A percentile compares a stretch with the other conserved stretches of the same genome.
Conservation (phyloP, 495 filamentous ascomycete species). For the Penicillium robsamsonii region DNA sequence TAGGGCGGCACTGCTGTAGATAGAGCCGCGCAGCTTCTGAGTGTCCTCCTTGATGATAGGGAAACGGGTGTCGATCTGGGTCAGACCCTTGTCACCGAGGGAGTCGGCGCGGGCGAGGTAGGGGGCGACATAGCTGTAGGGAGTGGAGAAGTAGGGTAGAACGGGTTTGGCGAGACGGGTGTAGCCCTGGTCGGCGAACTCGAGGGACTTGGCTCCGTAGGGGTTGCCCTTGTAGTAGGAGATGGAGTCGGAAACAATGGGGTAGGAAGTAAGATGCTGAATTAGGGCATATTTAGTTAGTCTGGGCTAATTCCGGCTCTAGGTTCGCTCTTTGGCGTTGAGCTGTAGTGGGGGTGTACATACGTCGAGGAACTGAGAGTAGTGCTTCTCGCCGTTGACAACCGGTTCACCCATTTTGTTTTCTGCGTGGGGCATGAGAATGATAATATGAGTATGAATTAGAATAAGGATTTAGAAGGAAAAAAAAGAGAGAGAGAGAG, state of each 20-base stretch:
- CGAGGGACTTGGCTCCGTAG: slow-evolving; percentile 75
- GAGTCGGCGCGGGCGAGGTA: slow-evolving; percentile 80
- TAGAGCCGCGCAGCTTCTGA: slow-evolving; percentile 65
- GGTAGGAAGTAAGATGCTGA: slow-evolving; percentile 83
- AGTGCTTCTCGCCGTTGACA: slow-evolving; percentile 66
- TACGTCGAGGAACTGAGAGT: slow-evolving; percentile 68
- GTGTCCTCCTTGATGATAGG: slow-evolving; percentile 89
- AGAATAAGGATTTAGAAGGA: slow-evolving; percentile 6
- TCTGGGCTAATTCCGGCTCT: not conserved
- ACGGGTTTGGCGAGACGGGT: slow-evolving; percentile 65
- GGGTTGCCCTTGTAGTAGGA: slow-evolving; percentile 73
- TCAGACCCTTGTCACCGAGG: slow-evolving; percentile 72
- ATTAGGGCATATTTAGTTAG: slow-evolving; percentile 1
- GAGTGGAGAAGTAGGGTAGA: slow-evolving; percentile 71
- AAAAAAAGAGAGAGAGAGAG: slow-evolving; percentile 8
- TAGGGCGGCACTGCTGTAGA: slow-evolving; percentile 61
- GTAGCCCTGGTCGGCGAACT: slow-evolving; percentile 68
- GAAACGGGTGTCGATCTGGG: slow-evolving; percentile 72
- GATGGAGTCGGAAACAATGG: slow-evolving; percentile 78
- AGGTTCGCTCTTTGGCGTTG: not conserved
- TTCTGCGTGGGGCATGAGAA: slow-evolving; percentile 47
- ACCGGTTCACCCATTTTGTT: slow-evolving; percentile 41
- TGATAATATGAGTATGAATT: slow-evolving; percentile 3
- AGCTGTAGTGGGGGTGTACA: slow-evolving; percentile 24
- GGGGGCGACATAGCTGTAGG: slow-evolving; percentile 74